Base-by-base conservation (phyloP, 2,329 filamentous ascomycete genomes). In the Fusarium sp. region DNA sequence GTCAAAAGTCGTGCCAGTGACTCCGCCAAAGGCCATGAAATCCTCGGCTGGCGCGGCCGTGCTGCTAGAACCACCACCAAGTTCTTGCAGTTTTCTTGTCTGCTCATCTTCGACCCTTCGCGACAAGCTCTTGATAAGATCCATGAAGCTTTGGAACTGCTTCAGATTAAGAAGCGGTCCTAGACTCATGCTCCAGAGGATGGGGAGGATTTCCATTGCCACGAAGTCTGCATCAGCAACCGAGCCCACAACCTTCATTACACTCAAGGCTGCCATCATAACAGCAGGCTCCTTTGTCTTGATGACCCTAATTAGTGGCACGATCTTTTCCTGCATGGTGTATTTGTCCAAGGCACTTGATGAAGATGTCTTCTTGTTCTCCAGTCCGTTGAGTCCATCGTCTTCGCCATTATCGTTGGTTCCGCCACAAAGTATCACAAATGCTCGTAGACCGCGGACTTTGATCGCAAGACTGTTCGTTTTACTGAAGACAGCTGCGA, bases 241-340 rank as follows among this genome's bases (percentile, higher is more conserved):
- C 52, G 88, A 88, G 11, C 94, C 94, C 29, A 99, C 91, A 51
- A 97, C 92, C 52, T 88, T 89, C 70, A 98, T 90, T 2, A 98
- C 94, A 58, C 91, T 91, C 34, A 98, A 84, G 1, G 94, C 92
- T 8, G 95, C 94, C 85, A 98, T 92, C 93, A 98, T 98, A 12
- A 99, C 96, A 10, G 94, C 94, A 0, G 96, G 96, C 79, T 99
- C 96, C 78, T 97, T 98, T 0, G 96, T 99, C 81, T 97, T 98
- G 82, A 99, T 98, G 3, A 86, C 94, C 76, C 93, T 94, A 65
- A 99, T 86, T 7, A 98, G 83, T 1, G 96, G 96, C 0, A 98
- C 88, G 34, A 99, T 92, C 83, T 98, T 98, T 78, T 99, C 96
- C 79, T 99, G 96, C 82, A 99, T 95, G 0, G 96, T 98, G 77